A percentile compares a stretch with the other conserved stretches of the same genome.
Evolutionary conservation across 768 basidiomycete genomes (phyloP).

Genomic region (Rhizopogon vulgaris): DNA sequence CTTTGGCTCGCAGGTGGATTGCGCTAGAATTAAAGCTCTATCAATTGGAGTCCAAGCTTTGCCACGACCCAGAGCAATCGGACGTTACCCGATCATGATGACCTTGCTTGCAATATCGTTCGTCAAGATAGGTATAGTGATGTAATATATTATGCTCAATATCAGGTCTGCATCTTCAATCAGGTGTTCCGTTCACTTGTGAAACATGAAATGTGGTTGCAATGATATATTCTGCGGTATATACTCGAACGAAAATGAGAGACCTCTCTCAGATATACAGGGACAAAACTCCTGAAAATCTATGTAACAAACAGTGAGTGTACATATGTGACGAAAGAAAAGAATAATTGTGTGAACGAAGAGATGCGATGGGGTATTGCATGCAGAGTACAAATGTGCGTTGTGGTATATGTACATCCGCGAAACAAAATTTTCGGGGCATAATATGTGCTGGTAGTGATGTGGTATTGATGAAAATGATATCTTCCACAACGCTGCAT

Average conservation of each 20-base stretch:
- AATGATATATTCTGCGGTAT: neutral
- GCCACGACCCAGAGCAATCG: too few relatives aligned
- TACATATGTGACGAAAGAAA: neutral
- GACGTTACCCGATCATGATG: too few relatives aligned
- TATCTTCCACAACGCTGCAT: neutral
- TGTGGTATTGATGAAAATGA: neutral
- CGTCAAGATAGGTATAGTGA: too few relatives aligned
- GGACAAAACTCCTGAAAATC: neutral
- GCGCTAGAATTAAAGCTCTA: too few relatives aligned
- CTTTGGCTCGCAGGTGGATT: too few relatives aligned
- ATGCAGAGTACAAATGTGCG: constrained; percentile 1
- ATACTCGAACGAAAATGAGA: neutral
- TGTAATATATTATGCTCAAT: too few relatives aligned
- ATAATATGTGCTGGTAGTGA: neutral
- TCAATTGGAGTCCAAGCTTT: too few relatives aligned
- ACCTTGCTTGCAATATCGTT: too few relatives aligned
- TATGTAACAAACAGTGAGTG: neutral
- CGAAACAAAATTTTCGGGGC: neutral
- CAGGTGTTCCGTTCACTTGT: too few relatives aligned
- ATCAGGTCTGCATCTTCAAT: too few relatives aligned
- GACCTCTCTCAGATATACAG: neutral
- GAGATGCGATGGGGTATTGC: constrained; percentile 1
- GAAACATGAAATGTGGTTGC: neutral
- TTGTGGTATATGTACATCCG: constrained; percentile 4
- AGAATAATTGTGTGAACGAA: constrained; percentile 1